Conservation (phyloP, 164 flowering plant species). For the Vitis labrusca region DNA sequence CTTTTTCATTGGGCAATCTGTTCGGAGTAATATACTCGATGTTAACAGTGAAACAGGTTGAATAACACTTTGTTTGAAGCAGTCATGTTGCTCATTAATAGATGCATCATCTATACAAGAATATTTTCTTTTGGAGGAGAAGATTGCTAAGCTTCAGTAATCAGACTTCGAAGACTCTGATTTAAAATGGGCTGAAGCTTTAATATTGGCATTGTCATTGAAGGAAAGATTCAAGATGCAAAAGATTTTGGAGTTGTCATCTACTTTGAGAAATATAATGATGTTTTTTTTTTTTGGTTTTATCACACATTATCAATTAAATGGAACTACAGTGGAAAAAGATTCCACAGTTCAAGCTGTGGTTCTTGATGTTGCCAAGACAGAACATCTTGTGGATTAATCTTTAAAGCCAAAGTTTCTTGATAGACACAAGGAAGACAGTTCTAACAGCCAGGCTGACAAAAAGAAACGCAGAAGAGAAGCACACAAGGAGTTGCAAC, state of each 20-base stretch:
- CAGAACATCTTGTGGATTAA: slow-evolving; percentile 81
- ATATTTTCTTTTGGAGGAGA: slow-evolving; percentile 48
- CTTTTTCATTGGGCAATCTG: too few species aligned
- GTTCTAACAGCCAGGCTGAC: slow-evolving; percentile 8
- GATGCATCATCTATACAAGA: slow-evolving; percentile 85
- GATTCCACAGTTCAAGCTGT: slow-evolving; percentile 62
- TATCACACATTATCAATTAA: neutral
- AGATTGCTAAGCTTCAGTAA: too few species aligned
- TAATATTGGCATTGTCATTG: too few species aligned
- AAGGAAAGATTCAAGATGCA: too few species aligned
- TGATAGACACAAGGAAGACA: slow-evolving; percentile 23
- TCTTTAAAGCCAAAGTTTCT: slow-evolving; percentile 73
- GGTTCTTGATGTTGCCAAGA: slow-evolving; percentile 78
- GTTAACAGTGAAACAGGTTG: slow-evolving; percentile 59
- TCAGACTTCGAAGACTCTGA: too few species aligned
- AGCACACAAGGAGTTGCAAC: slow-evolving; percentile 40
- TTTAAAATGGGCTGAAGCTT: too few species aligned
- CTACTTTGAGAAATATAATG: too few species aligned
- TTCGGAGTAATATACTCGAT: too few species aligned
- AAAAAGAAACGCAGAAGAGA: slow-evolving; percentile 83
- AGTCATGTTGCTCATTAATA: slow-evolving; percentile 72
- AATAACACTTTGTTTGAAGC: slow-evolving; percentile 81
- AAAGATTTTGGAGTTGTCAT: too few species aligned
- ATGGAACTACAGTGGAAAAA: slow-evolving; percentile 39
- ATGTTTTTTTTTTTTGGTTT: too few species aligned